Evolutionary conservation across 306 rosid species (phyloP).

Genomic region (Styphnolobium japonicum): DNA sequence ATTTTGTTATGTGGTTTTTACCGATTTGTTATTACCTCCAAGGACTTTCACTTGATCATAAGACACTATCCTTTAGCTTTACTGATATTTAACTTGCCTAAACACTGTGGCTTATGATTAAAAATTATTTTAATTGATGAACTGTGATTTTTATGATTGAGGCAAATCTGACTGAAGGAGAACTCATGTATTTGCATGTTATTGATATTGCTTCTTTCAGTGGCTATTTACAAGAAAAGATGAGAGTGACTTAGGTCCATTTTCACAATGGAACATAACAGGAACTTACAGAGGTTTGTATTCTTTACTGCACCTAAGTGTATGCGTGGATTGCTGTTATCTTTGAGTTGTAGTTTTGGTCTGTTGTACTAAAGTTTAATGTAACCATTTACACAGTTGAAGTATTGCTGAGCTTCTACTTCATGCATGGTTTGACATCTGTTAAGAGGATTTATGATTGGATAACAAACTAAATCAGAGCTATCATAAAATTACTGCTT

Average conservation of each 20-base stretch:
- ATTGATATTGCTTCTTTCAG: conserved; percentile 51
- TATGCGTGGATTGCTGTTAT: not conserved
- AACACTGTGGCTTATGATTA: not conserved
- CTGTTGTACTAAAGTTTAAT: not conserved
- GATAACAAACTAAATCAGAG: conserved; percentile 1
- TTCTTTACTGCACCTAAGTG: not conserved
- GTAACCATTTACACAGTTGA: not conserved
- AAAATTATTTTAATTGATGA: not conserved
- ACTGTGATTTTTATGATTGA: conserved; percentile 1
- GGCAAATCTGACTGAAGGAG: conserved; percentile 19
- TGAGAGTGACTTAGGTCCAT: conserved; percentile 67
- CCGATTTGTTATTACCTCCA: not conserved
- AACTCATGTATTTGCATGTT: conserved; percentile 17
- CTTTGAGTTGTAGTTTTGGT: conserved; percentile 13
- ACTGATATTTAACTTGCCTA: not conserved
- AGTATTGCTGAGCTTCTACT: not conserved
- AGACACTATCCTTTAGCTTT: not conserved
- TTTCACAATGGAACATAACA: conserved; percentile 86
- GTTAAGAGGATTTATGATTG: not conserved
- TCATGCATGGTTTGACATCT: not conserved
- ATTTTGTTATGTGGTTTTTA: not conserved
- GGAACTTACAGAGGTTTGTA: conserved; percentile 93
- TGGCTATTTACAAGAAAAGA: conserved; percentile 69
- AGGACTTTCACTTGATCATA: conserved; percentile 10
- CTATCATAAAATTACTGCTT: not conserved